A percentile compares a stretch with the other conserved stretches of the same genome.
These are phyloP conservation scores for Lichtheimia corymbifera DNA, from an alignment of 371 early-diverging fungal genomes.

Conservation along the genomic window DNA sequence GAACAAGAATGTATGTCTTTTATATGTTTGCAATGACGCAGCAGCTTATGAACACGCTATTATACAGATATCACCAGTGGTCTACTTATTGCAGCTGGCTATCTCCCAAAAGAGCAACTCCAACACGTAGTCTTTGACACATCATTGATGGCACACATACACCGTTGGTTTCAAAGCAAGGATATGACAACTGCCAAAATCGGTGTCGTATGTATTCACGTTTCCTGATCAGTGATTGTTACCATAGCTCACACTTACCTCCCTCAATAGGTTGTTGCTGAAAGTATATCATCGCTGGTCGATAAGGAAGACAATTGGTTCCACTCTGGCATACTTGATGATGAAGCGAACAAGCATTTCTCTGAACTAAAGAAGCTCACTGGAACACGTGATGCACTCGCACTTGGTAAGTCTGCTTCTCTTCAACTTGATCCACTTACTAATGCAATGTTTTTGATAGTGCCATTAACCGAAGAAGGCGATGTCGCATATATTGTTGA, in stretches of 20 bases:
- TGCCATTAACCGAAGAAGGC: background rate
- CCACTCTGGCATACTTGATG: conserved; percentile 30
- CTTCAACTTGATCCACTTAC: background rate
- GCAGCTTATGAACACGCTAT: background rate
- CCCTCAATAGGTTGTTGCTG: conserved; percentile 28
- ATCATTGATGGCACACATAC: conserved; percentile 17
- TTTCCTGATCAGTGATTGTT: background rate
- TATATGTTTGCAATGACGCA: background rate
- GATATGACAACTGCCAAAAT: conserved; percentile 30
- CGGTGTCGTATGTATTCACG: conserved; percentile 27
- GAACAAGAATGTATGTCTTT: conserved; percentile 31
- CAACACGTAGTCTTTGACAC: conserved; percentile 11
- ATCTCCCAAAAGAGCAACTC: conserved; percentile 15
- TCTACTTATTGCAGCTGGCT: conserved; percentile 25
- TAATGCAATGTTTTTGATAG: background rate
- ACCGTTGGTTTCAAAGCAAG: conserved; percentile 28
- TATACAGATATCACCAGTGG: conserved; percentile 32
- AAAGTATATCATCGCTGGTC: conserved; percentile 25
- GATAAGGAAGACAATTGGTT: conserved; percentile 27
- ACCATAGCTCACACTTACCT: background rate
- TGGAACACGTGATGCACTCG: conserved; percentile 16
- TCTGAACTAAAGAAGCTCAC: conserved; percentile 22
- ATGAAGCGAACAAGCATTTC: conserved; percentile 13
- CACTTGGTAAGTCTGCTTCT: conserved; percentile 1
- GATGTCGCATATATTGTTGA: background rate